Percentiles rank a stretch among this genome's conserved stretches.
These are phyloP conservation scores for Talaromyces marneffei DNA, from an alignment of 2,329 filamentous ascomycete species.

Conservation along the genomic window DNA sequence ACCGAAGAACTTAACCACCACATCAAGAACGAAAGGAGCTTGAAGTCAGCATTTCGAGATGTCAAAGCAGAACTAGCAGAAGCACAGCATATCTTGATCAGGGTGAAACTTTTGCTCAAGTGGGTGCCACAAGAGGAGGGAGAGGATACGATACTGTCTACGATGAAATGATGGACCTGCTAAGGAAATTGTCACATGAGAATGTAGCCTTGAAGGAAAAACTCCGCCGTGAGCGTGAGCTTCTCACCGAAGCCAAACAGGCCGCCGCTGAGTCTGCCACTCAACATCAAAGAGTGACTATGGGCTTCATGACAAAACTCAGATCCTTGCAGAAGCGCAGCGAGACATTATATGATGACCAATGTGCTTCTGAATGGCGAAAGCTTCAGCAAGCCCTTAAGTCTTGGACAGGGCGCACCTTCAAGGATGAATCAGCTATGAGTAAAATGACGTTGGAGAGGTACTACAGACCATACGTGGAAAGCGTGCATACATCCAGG, in stretches of 20 bases:
- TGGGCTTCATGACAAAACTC: not conserved
- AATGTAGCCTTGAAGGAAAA: not conserved
- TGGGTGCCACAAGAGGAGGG: no score
- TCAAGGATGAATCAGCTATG: not conserved
- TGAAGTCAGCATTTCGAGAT: not conserved
- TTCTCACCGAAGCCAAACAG: not conserved
- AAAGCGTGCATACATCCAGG: not conserved
- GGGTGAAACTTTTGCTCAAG: no score
- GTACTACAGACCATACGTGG: not conserved
- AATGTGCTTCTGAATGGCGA: conserved; percentile 11
- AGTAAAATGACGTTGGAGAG: not conserved
- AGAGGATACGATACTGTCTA: not conserved
- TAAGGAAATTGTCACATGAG: not conserved
- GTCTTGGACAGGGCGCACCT: conserved; percentile 17
- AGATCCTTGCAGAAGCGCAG: not conserved
- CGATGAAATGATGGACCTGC: not conserved
- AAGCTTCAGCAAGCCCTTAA: conserved; percentile 14
- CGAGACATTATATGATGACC: conserved; percentile 16
- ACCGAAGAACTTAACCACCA: not conserved
- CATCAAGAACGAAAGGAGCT: not conserved
- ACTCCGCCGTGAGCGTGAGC: not conserved
- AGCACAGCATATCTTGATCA: not conserved
- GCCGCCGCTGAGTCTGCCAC: not conserved
- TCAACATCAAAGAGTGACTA: not conserved
- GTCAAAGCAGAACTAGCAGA: not conserved